A percentile compares a stretch with the other conserved stretches of the same genome.
phyloP scores from a whole-genome alignment of 2,329 filamentous ascomycete species.

The Hansfordia pulvinata region DNA sequence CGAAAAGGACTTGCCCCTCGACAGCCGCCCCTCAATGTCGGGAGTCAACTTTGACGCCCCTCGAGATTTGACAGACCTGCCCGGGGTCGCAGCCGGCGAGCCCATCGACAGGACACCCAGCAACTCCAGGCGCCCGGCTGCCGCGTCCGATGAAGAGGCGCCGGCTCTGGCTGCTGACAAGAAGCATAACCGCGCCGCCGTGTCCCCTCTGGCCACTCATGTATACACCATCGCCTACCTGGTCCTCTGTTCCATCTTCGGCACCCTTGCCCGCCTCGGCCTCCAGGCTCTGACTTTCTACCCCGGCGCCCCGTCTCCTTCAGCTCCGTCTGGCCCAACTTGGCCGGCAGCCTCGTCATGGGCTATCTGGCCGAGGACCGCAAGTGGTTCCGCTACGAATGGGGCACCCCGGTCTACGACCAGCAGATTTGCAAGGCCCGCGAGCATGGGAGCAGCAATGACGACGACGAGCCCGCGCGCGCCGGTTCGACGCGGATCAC shows the following conservation, averaged over 20 bases:
- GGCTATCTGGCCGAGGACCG: conserved; percentile 75
- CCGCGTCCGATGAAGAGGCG: no score
- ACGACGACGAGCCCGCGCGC: conserved; percentile 22
- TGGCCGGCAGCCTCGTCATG: conserved; percentile 68
- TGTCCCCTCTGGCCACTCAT: conserved; percentile 39
- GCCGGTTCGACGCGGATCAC: conserved; percentile 5
- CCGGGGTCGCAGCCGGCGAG: no score
- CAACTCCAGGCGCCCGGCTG: no score
- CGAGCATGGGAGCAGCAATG: conserved; percentile 17
- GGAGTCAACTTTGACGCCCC: no score
- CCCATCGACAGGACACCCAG: no score
- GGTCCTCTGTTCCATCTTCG: conserved; percentile 71
- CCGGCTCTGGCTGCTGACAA: neutral
- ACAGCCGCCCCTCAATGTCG: no score
- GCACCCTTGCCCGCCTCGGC: conserved; percentile 72
- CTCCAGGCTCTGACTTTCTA: conserved; percentile 70
- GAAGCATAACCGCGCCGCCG: conserved; percentile 4
- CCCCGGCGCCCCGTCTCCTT: conserved; percentile 62
- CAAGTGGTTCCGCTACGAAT: conserved; percentile 58
- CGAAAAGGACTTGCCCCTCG: no score
- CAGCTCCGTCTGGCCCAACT: conserved; percentile 75
- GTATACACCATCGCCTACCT: conserved; percentile 70
- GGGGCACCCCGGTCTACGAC: conserved; percentile 33
- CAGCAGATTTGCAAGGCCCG: conserved; percentile 11
- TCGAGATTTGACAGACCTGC: no score